Evolutionary conservation across 2,329 filamentous ascomycete species (phyloP).

Genomic region (Chaetoscypha palmicola): DNA sequence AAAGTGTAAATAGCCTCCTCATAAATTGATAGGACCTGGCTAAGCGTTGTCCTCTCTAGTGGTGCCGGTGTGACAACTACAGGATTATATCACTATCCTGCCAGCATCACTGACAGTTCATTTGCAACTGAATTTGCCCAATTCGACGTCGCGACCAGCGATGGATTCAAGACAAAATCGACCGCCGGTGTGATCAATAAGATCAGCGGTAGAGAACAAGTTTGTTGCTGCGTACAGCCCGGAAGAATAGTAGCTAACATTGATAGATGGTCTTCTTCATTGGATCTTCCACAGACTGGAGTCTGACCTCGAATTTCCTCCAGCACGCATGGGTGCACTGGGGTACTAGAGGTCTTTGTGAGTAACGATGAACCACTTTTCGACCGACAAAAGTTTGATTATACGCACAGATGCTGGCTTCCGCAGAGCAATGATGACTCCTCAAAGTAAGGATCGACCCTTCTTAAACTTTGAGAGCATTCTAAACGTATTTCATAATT

Average conservation of each 20-base stretch:
- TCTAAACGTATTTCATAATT: neutral
- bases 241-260: neutral
- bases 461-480: neutral
- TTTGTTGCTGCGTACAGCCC: constrained; percentile 29
- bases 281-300: constrained; percentile 36
- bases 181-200: constrained; percentile 53
- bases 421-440: constrained; percentile 10
- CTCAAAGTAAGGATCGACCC: constrained; percentile 5
- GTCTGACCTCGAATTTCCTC: constrained; percentile 46
- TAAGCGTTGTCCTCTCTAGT: constrained; percentile 15
- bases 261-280: constrained; percentile 50
- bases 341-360: constrained; percentile 49
- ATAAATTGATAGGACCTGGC: too few relatives aligned
- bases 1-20: constrained; percentile 30
- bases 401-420: constrained; percentile 23
- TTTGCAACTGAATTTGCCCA: constrained; percentile 41
- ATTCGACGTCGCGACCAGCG: constrained; percentile 25
- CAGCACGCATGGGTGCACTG: constrained; percentile 57
- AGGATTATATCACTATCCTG: constrained; percentile 51
- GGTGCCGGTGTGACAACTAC: constrained; percentile 40
- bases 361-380: constrained; percentile 47
- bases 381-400: constrained; percentile 32
- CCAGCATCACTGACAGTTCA: constrained; percentile 45
- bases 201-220: constrained; percentile 40
- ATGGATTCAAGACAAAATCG: constrained; percentile 20